Conservation (phyloP, 208 protist genomes). For the Herpetomonas tarakana region DNA sequence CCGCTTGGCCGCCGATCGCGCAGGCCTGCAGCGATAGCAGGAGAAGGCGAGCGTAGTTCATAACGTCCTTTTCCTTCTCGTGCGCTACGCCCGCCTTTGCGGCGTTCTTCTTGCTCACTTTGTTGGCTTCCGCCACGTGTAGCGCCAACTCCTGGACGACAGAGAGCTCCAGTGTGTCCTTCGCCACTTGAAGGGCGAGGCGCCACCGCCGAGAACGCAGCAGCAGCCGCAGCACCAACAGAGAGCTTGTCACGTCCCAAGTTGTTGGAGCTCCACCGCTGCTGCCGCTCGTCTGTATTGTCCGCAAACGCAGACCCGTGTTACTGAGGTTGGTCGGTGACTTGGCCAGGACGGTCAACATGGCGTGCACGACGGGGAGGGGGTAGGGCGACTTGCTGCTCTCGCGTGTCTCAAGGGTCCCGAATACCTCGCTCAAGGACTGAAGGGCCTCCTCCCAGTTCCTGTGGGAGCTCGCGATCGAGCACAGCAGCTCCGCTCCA, state of each 20-base stretch:
- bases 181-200: constrained; percentile 40
- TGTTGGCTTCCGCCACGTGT: not conserved
- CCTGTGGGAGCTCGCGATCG: constrained; percentile 34
- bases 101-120: too few relatives aligned
- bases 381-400: constrained; percentile 15
- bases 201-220: constrained; percentile 59
- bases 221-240: constrained; percentile 49
- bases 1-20: constrained; percentile 57
- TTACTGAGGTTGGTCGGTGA: constrained; percentile 66
- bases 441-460: constrained; percentile 53
- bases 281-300: constrained; percentile 25
- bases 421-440: constrained; percentile 23
- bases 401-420: constrained; percentile 12
- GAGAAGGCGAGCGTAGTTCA: constrained; percentile 8
- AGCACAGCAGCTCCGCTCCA: constrained; percentile 28
- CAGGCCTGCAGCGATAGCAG: constrained; percentile 66
- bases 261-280: constrained; percentile 1
- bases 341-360: constrained; percentile 39
- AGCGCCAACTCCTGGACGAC: constrained; percentile 14
- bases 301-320: constrained; percentile 51
- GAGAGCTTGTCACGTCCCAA: constrained; percentile 41
- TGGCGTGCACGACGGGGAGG: constrained; percentile 21
- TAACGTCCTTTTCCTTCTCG: not conserved
- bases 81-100: not conserved
- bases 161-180: constrained; percentile 33